Evolutionary conservation across 192 early-diverging fungal genomes (phyloP).

Genomic region (Pecoramyces ruminantium): DNA sequence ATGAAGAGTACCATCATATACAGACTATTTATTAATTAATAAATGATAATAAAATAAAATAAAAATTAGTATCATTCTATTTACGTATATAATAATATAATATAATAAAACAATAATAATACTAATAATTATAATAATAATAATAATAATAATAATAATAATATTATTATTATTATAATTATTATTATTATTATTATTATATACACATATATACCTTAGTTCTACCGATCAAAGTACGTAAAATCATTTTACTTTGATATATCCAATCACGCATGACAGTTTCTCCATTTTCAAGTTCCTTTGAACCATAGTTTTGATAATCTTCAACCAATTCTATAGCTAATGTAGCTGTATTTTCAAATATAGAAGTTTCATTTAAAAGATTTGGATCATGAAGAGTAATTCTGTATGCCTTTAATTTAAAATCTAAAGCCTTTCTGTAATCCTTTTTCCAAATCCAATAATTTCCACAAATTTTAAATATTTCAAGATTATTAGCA

Average conservation of each 20-base stretch:
- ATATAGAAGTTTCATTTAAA: slow-evolving; percentile 46
- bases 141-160: no score
- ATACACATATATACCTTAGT: slow-evolving; percentile 53
- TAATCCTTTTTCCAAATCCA: slow-evolving; percentile 47
- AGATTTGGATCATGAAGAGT: slow-evolving; percentile 59
- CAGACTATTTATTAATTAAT: neutral
- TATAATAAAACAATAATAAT: no score
- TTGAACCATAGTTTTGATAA: slow-evolving; percentile 59
- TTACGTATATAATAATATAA: no score
- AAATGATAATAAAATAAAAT: no score
- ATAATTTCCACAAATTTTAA: slow-evolving; percentile 59
- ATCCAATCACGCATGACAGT: slow-evolving; percentile 67
- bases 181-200: no score
- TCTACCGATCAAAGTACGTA: slow-evolving; percentile 70
- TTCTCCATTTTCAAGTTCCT: slow-evolving; percentile 6
- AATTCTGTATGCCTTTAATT: slow-evolving; percentile 69
- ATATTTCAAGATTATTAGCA: slow-evolving; percentile 52
- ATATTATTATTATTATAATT: no score
- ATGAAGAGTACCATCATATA: neutral
- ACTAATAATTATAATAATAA: no score
- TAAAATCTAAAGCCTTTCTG: slow-evolving; percentile 54
- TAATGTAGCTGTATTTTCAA: slow-evolving; percentile 48
- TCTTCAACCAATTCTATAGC: slow-evolving; percentile 59
- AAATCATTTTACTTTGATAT: slow-evolving; percentile 63
- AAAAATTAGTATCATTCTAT: no score